Base-by-base conservation (phyloP, 345 rosid species). In the Euphorbia peplus region DNA sequence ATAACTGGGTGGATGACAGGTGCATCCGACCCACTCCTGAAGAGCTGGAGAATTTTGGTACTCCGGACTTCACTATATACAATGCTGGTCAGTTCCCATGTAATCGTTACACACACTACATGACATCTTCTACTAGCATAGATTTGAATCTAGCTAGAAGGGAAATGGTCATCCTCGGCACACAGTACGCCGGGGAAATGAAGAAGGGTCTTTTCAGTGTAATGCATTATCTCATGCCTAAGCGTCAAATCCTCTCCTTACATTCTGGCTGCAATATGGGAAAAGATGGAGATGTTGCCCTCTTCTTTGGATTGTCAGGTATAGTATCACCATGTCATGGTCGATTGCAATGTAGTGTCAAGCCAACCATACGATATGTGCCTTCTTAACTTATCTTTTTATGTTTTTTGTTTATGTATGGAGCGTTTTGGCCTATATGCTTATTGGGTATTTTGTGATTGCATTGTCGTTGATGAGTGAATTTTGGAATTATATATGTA, bases 221-320 rank as follows among this genome's bases (percentile, higher is more conserved):
- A 46, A 93, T 93, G 97, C 97, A 93, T 82, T 91, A 91, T 88
- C 95, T 93, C 84, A 93, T 93, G 98, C 98, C 97, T 80, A 91
- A 85, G 87, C 97, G 96, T 73, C 89, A 81, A 30, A 89, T 93
- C 75, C 95, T 93, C 73, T 91, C 98, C 67, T 83, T 93, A 52
- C 97, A 93, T 70, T 93, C 98, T 74, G 98, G 98, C 47, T 91
- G 95, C 95, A 93, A 93, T 81, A 89, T 93, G 96, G 98, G 96
- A 46, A 91, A 93, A 84, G 88, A 83, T 75, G 97, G 98, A 82
- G 98, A 93, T 71, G 98, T 91, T 79, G 97, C 97, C 72, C 97
- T 93, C 92, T 93, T 93, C 92, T 93, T 93, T 83, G 98, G 98
- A 69, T 83, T 93, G 72, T 93, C 98, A 89, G 98, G 95, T 84